A percentile compares a stretch with the other conserved stretches of the same genome.
Conservation (phyloP, 495 filamentous ascomycete species). For the Darksidea phi region DNA sequence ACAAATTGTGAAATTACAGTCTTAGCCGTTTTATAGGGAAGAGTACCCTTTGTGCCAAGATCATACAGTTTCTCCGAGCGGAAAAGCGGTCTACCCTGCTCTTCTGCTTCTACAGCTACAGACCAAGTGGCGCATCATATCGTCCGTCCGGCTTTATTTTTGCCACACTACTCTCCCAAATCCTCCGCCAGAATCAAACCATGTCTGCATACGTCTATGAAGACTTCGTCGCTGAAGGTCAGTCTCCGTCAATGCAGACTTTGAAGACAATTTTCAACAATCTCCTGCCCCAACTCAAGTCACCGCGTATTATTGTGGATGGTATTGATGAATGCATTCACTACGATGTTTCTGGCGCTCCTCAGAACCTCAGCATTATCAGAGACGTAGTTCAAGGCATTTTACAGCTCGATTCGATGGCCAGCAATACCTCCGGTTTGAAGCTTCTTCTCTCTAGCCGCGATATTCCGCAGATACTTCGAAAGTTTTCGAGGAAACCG, state of each 20-base stretch:
- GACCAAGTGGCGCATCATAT: neutral
- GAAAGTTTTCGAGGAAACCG: too few relatives aligned
- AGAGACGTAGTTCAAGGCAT: neutral
- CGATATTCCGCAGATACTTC: too few relatives aligned
- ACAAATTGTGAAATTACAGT: neutral
- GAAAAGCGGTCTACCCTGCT: conserved; percentile 7
- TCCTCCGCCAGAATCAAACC: neutral
- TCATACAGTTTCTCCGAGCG: conserved; percentile 9
- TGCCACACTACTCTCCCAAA: neutral
- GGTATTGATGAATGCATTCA: neutral
- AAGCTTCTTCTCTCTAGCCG: too few relatives aligned
- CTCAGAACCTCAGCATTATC: neutral
- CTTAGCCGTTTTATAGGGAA: conserved; percentile 2
- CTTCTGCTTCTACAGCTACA: conserved; percentile 17
- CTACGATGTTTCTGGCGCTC: too few relatives aligned
- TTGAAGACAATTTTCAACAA: neutral
- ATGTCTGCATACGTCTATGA: neutral
- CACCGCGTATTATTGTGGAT: neutral
- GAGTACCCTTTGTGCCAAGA: conserved; percentile 4
- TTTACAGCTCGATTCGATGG: neutral
- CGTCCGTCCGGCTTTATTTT: neutral
- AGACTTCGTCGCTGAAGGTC: neutral
- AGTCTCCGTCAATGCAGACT: neutral
- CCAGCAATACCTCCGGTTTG: too few relatives aligned
- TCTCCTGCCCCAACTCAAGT: neutral